A percentile compares a stretch with the other conserved stretches of the same genome.
phyloP scores from a whole-genome alignment of 192 early-diverging fungal genomes.

The Glomus cerebriforme region DNA sequence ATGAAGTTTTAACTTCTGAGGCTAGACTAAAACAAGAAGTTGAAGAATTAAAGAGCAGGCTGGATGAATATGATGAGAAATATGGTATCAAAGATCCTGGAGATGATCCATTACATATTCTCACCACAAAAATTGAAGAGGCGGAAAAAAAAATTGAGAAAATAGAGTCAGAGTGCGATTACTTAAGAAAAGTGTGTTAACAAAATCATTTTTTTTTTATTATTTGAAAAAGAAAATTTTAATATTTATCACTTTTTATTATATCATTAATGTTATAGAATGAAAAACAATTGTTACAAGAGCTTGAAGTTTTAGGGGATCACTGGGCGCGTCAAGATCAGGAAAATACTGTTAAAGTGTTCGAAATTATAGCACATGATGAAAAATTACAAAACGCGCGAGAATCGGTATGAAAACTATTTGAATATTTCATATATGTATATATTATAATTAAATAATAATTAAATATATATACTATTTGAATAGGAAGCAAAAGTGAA shows the following conservation, averaged over 20 bases:
- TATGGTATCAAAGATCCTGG: conserved; percentile 34
- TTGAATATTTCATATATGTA: too few species aligned
- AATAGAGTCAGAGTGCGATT: conserved; percentile 48
- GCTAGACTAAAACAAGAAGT: conserved; percentile 46
- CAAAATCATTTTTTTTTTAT: background rate
- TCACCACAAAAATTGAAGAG: conserved; percentile 38
- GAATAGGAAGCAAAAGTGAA: conserved; percentile 9
- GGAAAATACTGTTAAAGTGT: conserved; percentile 1
- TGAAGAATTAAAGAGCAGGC: conserved; percentile 42
- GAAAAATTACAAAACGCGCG: conserved; percentile 1
- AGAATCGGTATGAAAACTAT: conserved; percentile 2
- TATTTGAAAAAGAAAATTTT: background rate
- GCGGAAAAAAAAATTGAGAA: conserved; percentile 56
- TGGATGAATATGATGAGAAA: conserved; percentile 37
- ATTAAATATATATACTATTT: too few species aligned
- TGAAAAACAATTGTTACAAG: conserved; percentile 10
- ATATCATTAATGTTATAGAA: background rate
- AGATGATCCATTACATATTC: conserved; percentile 36
- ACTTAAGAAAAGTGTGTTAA: background rate
- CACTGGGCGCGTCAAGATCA: conserved; percentile 2
- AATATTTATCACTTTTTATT: background rate
- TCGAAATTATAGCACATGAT: conserved; percentile 8
- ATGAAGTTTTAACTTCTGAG: conserved; percentile 31
- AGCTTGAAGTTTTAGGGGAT: background rate
- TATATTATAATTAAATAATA: too few species aligned